Evolutionary conservation across 2,329 filamentous ascomycete species (phyloP).

Genomic region (Ophiostoma sp.): DNA sequence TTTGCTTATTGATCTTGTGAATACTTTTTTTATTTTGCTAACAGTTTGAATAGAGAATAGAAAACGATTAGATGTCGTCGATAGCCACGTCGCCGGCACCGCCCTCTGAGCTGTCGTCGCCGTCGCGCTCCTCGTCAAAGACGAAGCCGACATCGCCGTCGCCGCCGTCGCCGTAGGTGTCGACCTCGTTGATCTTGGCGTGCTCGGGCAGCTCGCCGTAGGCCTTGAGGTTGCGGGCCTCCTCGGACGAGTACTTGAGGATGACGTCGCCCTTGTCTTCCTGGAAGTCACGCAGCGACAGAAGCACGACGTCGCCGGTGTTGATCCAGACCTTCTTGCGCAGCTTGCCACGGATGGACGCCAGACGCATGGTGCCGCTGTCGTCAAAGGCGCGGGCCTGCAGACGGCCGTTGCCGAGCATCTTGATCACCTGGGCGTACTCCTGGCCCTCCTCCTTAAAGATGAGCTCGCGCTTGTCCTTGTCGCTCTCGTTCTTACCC

Average conservation of each 20-base stretch:
- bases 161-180: conserved; percentile 86
- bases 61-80: conserved; percentile 12
- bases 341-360: conserved; percentile 76
- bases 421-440: conserved; percentile 64
- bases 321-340: conserved; percentile 97
- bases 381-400: conserved; percentile 92
- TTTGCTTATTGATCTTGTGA: background rate
- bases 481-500: conserved; percentile 99
- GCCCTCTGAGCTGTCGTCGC: conserved; percentile 16
- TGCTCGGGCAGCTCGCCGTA: conserved; percentile 93
- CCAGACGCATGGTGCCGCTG: conserved; percentile 73
- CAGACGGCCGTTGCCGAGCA: conserved; percentile 62
- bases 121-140: conserved; percentile 65
- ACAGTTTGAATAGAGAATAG: background rate
- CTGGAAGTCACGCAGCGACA: conserved; percentile 76
- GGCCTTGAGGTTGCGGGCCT: conserved; percentile 89
- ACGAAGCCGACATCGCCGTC: conserved; percentile 97
- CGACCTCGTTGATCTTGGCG: conserved; percentile 99
- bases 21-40: background rate
- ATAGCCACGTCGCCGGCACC: conserved; percentile 17
- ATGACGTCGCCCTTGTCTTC: conserved; percentile 90
- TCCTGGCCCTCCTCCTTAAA: conserved; percentile 97
- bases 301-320: conserved; percentile 89
- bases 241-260: conserved; percentile 88
- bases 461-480: conserved; percentile 96